Evolutionary conservation across 495 filamentous ascomycete genomes (phyloP).

Genomic region (Xylaria intraflava): DNA sequence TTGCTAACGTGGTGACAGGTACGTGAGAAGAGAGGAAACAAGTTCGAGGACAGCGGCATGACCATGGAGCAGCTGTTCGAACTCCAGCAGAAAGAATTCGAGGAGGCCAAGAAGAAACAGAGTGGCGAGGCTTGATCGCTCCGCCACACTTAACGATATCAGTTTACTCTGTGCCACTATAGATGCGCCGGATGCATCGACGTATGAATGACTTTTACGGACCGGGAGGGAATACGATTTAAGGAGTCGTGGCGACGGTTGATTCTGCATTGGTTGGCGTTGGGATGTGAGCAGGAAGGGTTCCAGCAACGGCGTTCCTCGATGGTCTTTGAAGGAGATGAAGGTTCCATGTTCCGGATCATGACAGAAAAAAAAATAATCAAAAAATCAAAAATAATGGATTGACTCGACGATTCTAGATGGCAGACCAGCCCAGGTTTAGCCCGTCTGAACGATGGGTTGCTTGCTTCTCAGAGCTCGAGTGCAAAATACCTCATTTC

Average conservation of each 20-base stretch:
- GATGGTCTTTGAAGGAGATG: neutral
- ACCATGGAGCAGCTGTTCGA: conserved; percentile 81
- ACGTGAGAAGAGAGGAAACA: conserved; percentile 93
- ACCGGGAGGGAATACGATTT: neutral
- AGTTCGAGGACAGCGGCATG: conserved; percentile 89
- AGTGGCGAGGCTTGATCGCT: conserved; percentile 15
- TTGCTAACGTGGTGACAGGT: conserved; percentile 46
- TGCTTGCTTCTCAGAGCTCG: neutral
- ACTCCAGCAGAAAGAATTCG: conserved; percentile 87
- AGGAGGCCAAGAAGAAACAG: conserved; percentile 56
- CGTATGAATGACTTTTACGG: neutral
- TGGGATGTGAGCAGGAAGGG: conserved; percentile 5
- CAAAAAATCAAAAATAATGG: too few species aligned
- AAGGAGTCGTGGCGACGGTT: conserved; percentile 6
- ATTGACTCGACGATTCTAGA: too few species aligned
- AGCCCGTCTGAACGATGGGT: neutral
- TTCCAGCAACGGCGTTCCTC: conserved; percentile 11
- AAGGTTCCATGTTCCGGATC: neutral
- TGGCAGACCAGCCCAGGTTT: neutral
- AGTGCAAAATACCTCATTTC: neutral
- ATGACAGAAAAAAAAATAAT: neutral
- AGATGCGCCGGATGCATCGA: neutral
- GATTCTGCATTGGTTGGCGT: conserved; percentile 12
- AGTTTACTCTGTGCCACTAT: neutral
- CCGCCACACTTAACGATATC: neutral